Conservation (phyloP, 2,329 filamentous ascomycete species). For the Zopfia rhizophila region DNA sequence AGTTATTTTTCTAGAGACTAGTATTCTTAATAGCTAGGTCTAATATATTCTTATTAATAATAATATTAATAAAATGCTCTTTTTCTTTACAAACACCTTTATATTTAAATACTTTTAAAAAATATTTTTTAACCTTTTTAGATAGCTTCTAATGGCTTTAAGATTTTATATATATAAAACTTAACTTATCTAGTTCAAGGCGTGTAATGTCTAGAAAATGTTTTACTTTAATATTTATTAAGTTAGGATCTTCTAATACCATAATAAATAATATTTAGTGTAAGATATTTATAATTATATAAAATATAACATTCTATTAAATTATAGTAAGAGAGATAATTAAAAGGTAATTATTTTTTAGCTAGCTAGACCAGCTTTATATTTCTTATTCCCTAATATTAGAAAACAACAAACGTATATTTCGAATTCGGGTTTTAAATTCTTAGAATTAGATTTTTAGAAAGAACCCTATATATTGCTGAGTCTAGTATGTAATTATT, state of each 20-base stretch:
- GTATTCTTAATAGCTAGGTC: slow-evolving; percentile 18
- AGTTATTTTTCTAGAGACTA: neutral
- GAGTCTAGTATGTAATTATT: neutral
- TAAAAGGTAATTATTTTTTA: no score
- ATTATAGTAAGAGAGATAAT: neutral
- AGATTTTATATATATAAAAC: slow-evolving; percentile 11
- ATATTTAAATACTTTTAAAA: slow-evolving; percentile 16
- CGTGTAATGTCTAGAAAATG: slow-evolving; percentile 14
- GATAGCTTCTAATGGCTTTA: slow-evolving; percentile 12
- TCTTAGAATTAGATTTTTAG: neutral
- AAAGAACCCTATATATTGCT: no score
- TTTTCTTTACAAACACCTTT: slow-evolving; percentile 25
- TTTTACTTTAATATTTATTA: slow-evolving; percentile 1
- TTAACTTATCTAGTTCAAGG: slow-evolving; percentile 10
- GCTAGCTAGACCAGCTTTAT: neutral
- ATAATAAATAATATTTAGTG: no score
- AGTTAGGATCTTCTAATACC: no score
- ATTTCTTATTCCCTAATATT: neutral
- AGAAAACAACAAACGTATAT: no score
- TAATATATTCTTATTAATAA: slow-evolving; percentile 16
- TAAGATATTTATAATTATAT: no score
- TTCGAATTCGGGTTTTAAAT: neutral
- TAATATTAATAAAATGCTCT: slow-evolving; percentile 31
- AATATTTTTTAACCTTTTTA: neutral
- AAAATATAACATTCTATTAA: neutral